Evolutionary conservation across 2,329 filamentous ascomycete genomes (phyloP).

Genomic region (Arthrobotrys pseudoclavata): DNA sequence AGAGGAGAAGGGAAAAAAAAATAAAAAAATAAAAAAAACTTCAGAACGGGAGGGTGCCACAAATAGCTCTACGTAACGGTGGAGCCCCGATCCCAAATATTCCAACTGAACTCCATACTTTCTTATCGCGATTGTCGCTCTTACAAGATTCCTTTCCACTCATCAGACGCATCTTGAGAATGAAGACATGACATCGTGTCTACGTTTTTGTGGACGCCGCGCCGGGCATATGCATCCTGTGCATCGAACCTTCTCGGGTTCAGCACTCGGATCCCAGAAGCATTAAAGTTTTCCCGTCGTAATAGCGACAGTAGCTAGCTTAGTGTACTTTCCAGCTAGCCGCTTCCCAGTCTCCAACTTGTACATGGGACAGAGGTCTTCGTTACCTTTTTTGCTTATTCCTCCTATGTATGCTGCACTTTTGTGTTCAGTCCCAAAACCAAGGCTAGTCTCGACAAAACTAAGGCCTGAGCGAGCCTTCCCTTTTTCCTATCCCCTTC

Average conservation of each 20-base stretch:
- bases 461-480: conserved; percentile 58
- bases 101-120: conserved; percentile 23
- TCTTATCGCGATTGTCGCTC: conserved; percentile 4
- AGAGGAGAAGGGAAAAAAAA: background rate
- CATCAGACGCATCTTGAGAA: background rate
- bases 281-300: conserved; percentile 47
- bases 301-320: conserved; percentile 35
- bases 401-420: conserved; percentile 27
- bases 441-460: conserved; percentile 43
- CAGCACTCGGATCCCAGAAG: conserved; percentile 13
- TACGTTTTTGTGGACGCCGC: background rate
- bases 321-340: conserved; percentile 30
- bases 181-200: background rate
- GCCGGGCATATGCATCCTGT: background rate
- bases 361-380: conserved; percentile 46
- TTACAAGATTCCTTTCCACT: conserved; percentile 6
- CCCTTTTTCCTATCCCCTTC: conserved; percentile 43
- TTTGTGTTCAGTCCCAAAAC: conserved; percentile 59
- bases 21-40: conserved; percentile 1
- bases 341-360: conserved; percentile 43
- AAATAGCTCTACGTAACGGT: conserved; percentile 31
- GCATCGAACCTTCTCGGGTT: background rate
- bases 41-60: conserved; percentile 17
- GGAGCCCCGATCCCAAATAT: conserved; percentile 13
- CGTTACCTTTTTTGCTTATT: conserved; percentile 41